Percentiles rank a stretch among this genome's conserved stretches.
Evolutionary conservation across 305 asterid species (phyloP).

Genomic region (Solanum hybrid): DNA sequence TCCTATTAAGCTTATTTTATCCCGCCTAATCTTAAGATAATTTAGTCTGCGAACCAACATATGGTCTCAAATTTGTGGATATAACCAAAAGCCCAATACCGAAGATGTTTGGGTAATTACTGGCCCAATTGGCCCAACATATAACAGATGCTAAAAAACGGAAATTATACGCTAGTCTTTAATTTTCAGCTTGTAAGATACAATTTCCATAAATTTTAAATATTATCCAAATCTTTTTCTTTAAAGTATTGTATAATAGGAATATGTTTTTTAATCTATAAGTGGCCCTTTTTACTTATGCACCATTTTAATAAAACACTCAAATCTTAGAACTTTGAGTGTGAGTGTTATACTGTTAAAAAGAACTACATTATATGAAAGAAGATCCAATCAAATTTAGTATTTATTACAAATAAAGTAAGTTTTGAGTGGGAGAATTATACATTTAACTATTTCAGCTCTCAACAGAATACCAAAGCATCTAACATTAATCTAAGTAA

Average conservation of each 20-base stretch:
- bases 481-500: not conserved
- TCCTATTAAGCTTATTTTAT: not conserved
- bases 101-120: not conserved
- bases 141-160: not conserved
- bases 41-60: not conserved
- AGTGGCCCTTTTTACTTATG: not conserved
- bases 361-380: not conserved
- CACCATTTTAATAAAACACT: not conserved
- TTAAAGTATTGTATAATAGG: not conserved
- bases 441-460: not conserved
- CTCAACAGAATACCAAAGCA: not conserved
- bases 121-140: not conserved
- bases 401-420: not conserved
- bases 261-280: not conserved
- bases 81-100: not conserved
- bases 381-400: not conserved
- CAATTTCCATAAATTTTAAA: too few relatives aligned
- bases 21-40: too few relatives aligned
- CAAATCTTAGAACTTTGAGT: not conserved
- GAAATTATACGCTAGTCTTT: not conserved
- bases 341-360: not conserved
- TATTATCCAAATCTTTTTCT: not conserved
- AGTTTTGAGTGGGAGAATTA: not conserved
- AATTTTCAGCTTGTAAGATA: not conserved
- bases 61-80: not conserved